A percentile compares a stretch with the other conserved stretches of the same genome.
Conservation (phyloP, 2,329 filamentous ascomycete genomes). For the Xylaria sp. region DNA sequence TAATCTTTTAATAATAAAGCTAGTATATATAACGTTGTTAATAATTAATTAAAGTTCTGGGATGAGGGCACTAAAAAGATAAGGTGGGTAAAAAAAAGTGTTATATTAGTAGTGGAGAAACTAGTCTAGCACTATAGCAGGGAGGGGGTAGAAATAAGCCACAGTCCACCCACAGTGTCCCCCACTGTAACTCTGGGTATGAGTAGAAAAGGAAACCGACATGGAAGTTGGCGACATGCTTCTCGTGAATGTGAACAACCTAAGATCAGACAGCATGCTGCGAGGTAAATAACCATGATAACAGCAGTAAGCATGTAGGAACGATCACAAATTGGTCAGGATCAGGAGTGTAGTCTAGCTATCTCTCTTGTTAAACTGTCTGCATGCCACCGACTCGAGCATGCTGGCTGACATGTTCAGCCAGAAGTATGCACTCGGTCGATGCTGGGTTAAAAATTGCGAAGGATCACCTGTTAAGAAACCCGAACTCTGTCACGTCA, state of each 20-base stretch:
- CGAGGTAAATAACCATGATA: background rate
- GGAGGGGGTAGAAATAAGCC: too few species aligned
- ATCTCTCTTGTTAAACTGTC: conserved; percentile 11
- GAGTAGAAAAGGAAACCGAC: background rate
- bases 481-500: conserved; percentile 31
- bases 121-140: too few species aligned
- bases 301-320: background rate
- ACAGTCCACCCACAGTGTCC: too few species aligned
- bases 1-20: too few species aligned
- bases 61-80: too few species aligned
- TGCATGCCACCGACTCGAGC: conserved; percentile 25
- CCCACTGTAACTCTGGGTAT: too few species aligned
- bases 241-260: background rate
- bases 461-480: conserved; percentile 30
- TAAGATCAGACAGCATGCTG: background rate
- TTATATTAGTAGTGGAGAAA: too few species aligned
- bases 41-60: too few species aligned
- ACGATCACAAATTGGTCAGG: background rate
- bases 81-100: too few species aligned
- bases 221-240: background rate
- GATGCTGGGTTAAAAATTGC: conserved; percentile 17
- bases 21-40: too few species aligned
- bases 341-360: background rate
- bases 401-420: conserved; percentile 18
- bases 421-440: conserved; percentile 21